Conservation (phyloP, 2,329 filamentous ascomycete species). For the Alternaria gaisen region DNA sequence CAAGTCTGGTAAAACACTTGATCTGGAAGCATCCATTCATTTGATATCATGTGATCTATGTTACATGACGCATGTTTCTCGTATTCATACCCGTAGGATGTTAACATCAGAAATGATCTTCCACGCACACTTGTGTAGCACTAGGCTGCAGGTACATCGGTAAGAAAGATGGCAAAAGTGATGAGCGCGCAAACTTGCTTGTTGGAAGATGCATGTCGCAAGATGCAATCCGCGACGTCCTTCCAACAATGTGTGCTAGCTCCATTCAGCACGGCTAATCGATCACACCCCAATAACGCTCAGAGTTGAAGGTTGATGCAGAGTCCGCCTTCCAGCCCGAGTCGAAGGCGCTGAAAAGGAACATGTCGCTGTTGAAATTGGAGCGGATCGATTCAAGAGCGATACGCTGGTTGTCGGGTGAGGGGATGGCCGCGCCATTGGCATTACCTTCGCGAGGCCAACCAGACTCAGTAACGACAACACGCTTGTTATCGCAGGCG, state of each 20-base stretch:
- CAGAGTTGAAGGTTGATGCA: conserved; percentile 70
- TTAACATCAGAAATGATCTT: conserved; percentile 36
- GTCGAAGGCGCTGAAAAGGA: conserved; percentile 83
- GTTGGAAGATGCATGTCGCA: conserved; percentile 8
- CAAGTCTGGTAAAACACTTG: background rate
- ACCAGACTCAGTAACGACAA: conserved; percentile 82
- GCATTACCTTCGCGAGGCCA: conserved; percentile 76
- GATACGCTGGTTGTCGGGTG: conserved; percentile 68
- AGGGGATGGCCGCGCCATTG: conserved; percentile 76
- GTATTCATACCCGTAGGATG: conserved; percentile 23
- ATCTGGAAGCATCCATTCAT: conserved; percentile 21
- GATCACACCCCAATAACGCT: conserved; percentile 75
- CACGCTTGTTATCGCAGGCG: conserved; percentile 64
- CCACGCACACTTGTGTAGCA: conserved; percentile 20
- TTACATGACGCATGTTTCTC: conserved; percentile 32
- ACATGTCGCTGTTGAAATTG: conserved; percentile 67
- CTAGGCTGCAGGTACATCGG: conserved; percentile 23
- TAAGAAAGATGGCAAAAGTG: conserved; percentile 24
- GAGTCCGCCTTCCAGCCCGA: conserved; percentile 78
- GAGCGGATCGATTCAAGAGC: conserved; percentile 72
- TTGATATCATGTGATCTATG: conserved; percentile 39
- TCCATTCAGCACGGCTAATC: conserved; percentile 13
- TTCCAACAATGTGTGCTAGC: conserved; percentile 2
- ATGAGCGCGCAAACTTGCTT: conserved; percentile 22
- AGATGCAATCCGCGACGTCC: conserved; percentile 2